A percentile compares a stretch with the other conserved stretches of the same genome.
These are phyloP conservation scores for Fusarium nanum DNA, from an alignment of 2,329 filamentous ascomycete genomes.

Conservation along the genomic window DNA sequence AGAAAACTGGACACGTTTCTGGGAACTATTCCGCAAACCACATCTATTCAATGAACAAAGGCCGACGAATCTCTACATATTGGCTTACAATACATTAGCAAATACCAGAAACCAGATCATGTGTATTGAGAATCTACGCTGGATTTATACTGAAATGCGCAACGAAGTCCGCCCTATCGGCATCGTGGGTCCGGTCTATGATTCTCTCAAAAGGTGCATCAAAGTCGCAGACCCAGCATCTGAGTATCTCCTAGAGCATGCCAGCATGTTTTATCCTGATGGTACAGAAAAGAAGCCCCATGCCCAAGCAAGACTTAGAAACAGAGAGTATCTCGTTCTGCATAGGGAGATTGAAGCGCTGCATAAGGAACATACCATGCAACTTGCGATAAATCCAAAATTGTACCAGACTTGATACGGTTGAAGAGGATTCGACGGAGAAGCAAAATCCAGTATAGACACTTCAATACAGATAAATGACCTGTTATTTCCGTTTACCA, in stretches of 20 bases:
- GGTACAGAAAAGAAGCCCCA: constrained; percentile 3
- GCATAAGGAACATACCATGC: constrained; percentile 15
- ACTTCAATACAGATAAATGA: neutral
- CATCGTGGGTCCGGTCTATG: constrained; percentile 57
- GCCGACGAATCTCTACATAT: constrained; percentile 64
- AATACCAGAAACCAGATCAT: constrained; percentile 55
- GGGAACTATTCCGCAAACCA: constrained; percentile 69
- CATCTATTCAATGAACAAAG: constrained; percentile 62
- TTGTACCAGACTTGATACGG: neutral
- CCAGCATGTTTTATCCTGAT: neutral
- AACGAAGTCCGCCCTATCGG: constrained; percentile 63
- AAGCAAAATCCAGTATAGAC: constrained; percentile 23
- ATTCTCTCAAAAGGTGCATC: constrained; percentile 66
- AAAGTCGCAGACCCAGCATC: constrained; percentile 65
- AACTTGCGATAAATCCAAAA: neutral
- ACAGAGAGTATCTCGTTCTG: constrained; percentile 50
- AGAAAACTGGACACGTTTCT: constrained; percentile 67
- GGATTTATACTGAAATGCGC: constrained; percentile 69
- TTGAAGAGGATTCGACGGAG: neutral
- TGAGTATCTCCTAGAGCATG: neutral
- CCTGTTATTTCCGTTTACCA: neutral
- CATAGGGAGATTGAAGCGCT: constrained; percentile 49
- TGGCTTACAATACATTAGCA: constrained; percentile 63
- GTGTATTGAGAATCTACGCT: constrained; percentile 62
- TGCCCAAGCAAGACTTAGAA: constrained; percentile 40